Evolutionary conservation across 768 basidiomycete genomes (phyloP).

Genomic region (Suillus spraguei): DNA sequence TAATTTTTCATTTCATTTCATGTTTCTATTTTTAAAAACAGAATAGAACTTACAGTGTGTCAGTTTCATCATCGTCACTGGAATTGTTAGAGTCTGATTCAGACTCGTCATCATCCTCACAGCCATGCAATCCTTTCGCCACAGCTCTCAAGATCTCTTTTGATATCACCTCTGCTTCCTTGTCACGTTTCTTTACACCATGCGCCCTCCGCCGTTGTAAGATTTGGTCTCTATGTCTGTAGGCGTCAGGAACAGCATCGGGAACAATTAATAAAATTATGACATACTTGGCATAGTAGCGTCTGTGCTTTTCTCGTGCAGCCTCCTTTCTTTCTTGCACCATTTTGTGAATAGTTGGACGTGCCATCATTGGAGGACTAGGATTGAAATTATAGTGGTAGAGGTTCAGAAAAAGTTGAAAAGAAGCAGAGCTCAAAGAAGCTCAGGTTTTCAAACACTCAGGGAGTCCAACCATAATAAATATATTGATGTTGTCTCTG

Average conservation of each 20-base stretch:
- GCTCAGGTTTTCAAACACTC: no score
- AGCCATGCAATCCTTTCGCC: no score
- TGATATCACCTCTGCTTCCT: not conserved
- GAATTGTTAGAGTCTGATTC: no score
- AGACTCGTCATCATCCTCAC: no score
- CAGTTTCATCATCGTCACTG: no score
- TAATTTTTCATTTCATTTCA: no score
- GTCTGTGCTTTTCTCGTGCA: no score
- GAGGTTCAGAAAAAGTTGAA: not conserved
- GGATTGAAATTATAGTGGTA: not conserved
- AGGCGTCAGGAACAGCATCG: no score
- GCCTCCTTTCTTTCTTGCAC: not conserved
- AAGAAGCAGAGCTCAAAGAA: conserved; percentile 4
- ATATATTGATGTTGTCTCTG: conserved; percentile 1
- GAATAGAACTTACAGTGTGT: no score
- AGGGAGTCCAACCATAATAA: not conserved
- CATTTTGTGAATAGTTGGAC: not conserved
- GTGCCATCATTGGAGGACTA: not conserved
- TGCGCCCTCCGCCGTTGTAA: not conserved
- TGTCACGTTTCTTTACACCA: not conserved
- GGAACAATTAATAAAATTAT: not conserved
- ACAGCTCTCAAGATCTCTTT: no score
- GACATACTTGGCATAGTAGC: no score
- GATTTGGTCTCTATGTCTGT: not conserved
- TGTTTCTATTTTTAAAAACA: no score